These are phyloP conservation scores for Neofusicoccum parvum DNA, from an alignment of 2,329 filamentous ascomycete genomes.

Conservation along the genomic window DNA sequence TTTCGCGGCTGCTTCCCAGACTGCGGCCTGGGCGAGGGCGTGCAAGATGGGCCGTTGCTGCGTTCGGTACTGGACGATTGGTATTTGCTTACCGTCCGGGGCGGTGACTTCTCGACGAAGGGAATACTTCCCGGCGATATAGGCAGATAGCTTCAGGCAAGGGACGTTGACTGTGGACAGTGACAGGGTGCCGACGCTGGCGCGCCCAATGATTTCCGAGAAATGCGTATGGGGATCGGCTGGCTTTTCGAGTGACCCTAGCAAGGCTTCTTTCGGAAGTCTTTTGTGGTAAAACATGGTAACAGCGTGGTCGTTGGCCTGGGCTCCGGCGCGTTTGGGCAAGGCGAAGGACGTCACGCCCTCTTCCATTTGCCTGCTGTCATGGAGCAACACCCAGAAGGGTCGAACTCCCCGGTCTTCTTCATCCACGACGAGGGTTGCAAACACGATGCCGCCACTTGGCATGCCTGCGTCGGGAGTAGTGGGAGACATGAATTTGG, in stretches of 20 bases:
- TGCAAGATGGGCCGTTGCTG: not conserved
- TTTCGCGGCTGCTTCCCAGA: not conserved
- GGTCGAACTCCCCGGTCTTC: conserved; percentile 33
- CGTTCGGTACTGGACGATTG: not conserved
- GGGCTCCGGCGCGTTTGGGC: conserved; percentile 32
- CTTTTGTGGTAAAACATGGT: conserved; percentile 39
- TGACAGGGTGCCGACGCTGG: conserved; percentile 17
- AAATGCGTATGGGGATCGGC: conserved; percentile 31
- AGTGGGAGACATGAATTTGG: conserved; percentile 37
- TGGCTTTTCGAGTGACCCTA: conserved; percentile 28
- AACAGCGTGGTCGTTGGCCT: conserved; percentile 35
- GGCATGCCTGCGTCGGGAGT: conserved; percentile 28
- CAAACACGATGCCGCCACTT: conserved; percentile 38
- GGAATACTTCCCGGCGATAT: not conserved
- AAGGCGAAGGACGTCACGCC: conserved; percentile 33
- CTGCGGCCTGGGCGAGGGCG: not conserved
- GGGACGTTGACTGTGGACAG: conserved; percentile 15
- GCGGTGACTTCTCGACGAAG: not conserved
- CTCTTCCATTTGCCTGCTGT: conserved; percentile 29
- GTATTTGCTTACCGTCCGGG: not conserved
- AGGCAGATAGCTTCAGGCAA: conserved; percentile 13
- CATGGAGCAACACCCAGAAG: conserved; percentile 36
- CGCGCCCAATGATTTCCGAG: conserved; percentile 22
- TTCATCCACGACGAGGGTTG: conserved; percentile 32
- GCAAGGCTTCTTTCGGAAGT: conserved; percentile 30